A percentile compares a stretch with the other conserved stretches of the same genome.
These are phyloP conservation scores for Debaryomycetaceae sp. DNA, from an alignment of 1,139 yeast genomes.

Conservation along the genomic window DNA sequence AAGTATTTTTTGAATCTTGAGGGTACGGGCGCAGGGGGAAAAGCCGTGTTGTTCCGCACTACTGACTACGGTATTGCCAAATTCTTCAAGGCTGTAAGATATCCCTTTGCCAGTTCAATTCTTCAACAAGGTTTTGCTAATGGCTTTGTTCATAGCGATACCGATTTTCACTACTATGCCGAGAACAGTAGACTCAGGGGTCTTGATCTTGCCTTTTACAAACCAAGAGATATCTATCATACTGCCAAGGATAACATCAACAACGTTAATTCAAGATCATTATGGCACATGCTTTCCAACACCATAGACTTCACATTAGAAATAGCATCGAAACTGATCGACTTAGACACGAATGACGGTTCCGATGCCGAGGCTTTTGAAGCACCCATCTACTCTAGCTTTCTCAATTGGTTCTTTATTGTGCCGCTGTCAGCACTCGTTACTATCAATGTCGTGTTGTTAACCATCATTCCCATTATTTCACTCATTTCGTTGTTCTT, in stretches of 20 bases:
- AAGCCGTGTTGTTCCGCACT: slow-evolving; percentile 78
- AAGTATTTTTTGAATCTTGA: slow-evolving; percentile 77
- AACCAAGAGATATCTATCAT: slow-evolving; percentile 80
- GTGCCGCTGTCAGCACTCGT: slow-evolving; percentile 48
- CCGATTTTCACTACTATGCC: slow-evolving; percentile 76
- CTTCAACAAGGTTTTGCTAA: slow-evolving; percentile 80
- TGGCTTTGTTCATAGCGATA: slow-evolving; percentile 72
- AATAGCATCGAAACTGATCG: slow-evolving; percentile 38
- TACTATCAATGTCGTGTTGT: slow-evolving; percentile 44
- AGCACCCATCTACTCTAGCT: slow-evolving; percentile 59
- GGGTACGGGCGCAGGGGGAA: slow-evolving; percentile 96
- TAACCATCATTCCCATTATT: slow-evolving; percentile 55
- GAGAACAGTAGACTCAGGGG: slow-evolving; percentile 69
- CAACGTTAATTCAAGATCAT: slow-evolving; percentile 58
- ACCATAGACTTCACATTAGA: slow-evolving; percentile 54
- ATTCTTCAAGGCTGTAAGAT: slow-evolving; percentile 45
- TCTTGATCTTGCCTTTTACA: slow-evolving; percentile 58
- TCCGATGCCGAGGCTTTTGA: slow-evolving; percentile 14
- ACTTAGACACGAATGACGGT: slow-evolving; percentile 22
- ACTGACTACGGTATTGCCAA: slow-evolving; percentile 69
- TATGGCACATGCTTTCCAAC: slow-evolving; percentile 80
- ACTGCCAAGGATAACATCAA: slow-evolving; percentile 70
- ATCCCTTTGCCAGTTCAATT: slow-evolving; percentile 75
- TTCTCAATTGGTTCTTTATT: slow-evolving; percentile 58
- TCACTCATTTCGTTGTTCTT: slow-evolving; percentile 46